These are phyloP conservation scores for Recurvomyces mirabilis DNA, from an alignment of 495 filamentous ascomycete genomes.

Conservation along the genomic window DNA sequence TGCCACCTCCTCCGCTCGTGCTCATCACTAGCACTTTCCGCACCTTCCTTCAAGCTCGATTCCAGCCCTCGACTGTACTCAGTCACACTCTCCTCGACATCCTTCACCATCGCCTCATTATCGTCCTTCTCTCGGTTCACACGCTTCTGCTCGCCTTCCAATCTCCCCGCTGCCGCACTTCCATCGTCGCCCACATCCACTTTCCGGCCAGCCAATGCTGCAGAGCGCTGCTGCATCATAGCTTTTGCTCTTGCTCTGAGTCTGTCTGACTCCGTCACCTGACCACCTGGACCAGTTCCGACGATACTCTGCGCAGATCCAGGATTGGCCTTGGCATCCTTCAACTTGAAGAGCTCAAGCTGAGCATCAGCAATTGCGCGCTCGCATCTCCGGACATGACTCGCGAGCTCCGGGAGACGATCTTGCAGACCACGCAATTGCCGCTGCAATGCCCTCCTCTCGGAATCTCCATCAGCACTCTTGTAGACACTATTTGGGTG, in stretches of 20 bases:
- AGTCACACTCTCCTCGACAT: conserved; percentile 94
- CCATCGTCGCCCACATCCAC: conserved; percentile 51
- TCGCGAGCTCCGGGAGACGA: conserved; percentile 81
- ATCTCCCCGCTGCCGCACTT: conserved; percentile 59
- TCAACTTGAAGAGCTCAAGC: conserved; percentile 86
- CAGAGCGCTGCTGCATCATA: conserved; percentile 96
- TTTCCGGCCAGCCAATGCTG: conserved; percentile 78
- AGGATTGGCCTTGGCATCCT: conserved; percentile 86
- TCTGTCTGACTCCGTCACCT: conserved; percentile 84
- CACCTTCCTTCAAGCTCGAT: conserved; percentile 72
- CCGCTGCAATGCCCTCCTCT: conserved; percentile 71
- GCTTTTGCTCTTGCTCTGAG: conserved; percentile 91
- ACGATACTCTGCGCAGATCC: conserved; percentile 72
- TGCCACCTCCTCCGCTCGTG: conserved; percentile 94
- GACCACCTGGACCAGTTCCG: conserved; percentile 85
- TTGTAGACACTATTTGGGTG: conserved; percentile 71
- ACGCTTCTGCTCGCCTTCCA: conserved; percentile 78
- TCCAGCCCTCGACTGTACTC: conserved; percentile 78
- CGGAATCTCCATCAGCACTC: conserved; percentile 70
- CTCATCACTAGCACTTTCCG: conserved; percentile 57
- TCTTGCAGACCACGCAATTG: conserved; percentile 83
- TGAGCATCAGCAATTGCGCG: conserved; percentile 84
- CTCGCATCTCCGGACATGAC: conserved; percentile 80
- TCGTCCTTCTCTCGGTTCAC: conserved; percentile 76
- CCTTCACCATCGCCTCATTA: conserved; percentile 88